A percentile compares a stretch with the other conserved stretches of the same genome.
Conservation (phyloP, 108 stramenopile species). For the Cyclotella choctawhatcheeana region DNA sequence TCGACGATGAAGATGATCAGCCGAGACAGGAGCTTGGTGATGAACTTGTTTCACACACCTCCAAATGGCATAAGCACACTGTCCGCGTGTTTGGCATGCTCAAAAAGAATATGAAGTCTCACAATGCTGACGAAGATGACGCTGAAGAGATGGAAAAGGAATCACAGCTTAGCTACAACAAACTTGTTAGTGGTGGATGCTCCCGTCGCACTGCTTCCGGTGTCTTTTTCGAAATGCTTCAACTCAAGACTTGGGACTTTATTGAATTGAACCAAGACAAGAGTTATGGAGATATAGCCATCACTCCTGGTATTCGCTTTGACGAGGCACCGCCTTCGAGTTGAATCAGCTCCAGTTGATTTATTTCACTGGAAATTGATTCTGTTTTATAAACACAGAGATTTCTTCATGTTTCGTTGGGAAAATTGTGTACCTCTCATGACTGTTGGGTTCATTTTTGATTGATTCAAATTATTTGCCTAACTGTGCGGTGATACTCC, state of each 20-base stretch:
- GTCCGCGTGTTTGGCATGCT: slow-evolving; percentile 74
- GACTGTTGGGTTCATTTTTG: too few species aligned
- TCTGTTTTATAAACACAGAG: too few species aligned
- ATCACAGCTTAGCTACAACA: slow-evolving; percentile 61
- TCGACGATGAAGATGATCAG: slow-evolving; percentile 59
- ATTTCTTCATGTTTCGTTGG: too few species aligned
- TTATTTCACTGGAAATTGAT: background rate
- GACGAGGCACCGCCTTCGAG: slow-evolving; percentile 48
- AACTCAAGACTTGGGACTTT: slow-evolving; percentile 98
- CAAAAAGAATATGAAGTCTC: slow-evolving; percentile 62
- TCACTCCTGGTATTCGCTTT: slow-evolving; percentile 61
- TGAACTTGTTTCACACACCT: slow-evolving; percentile 54
- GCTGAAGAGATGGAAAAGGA: slow-evolving; percentile 56
- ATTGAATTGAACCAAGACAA: slow-evolving; percentile 90
- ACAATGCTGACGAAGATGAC: slow-evolving; percentile 44
- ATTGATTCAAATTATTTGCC: too few species aligned
- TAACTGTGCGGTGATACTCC: too few species aligned
- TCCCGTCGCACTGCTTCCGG: slow-evolving; percentile 83
- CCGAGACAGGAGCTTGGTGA: slow-evolving; percentile 70
- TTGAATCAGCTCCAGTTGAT: slow-evolving; percentile 3
- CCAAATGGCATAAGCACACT: slow-evolving; percentile 95
- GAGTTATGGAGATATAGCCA: slow-evolving; percentile 90
- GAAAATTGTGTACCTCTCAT: too few species aligned
- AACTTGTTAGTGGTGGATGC: slow-evolving; percentile 64
- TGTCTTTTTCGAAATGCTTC: slow-evolving; percentile 93